Percentiles rank a stretch among this genome's conserved stretches.
These are phyloP conservation scores for Fusarium compactum DNA, from an alignment of 2,329 filamentous ascomycete species.

Conservation along the genomic window DNA sequence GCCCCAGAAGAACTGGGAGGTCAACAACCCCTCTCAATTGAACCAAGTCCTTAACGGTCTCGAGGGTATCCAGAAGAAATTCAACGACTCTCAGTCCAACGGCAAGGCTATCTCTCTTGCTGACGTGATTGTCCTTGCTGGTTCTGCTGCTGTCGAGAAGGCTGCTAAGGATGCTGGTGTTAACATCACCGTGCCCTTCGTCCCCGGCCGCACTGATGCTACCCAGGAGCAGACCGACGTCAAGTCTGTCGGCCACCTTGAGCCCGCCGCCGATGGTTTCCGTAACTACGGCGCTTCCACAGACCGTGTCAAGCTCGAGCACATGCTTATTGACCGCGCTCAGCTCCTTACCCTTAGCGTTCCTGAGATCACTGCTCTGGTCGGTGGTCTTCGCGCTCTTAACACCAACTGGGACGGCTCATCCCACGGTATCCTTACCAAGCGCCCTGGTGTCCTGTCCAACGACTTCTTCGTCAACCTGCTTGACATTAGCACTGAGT, in stretches of 20 bases:
- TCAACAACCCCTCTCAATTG: constrained; percentile 78
- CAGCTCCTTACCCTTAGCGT: constrained; percentile 77
- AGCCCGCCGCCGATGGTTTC: constrained; percentile 79
- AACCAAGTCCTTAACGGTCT: constrained; percentile 70
- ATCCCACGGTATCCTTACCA: constrained; percentile 74
- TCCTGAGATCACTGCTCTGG: constrained; percentile 76
- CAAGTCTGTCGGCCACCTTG: constrained; percentile 72
- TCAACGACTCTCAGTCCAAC: constrained; percentile 63
- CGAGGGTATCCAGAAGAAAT: constrained; percentile 73
- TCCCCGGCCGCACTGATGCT: constrained; percentile 78
- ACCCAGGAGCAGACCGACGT: constrained; percentile 78
- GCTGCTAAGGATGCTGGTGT: constrained; percentile 65
- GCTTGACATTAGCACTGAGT: constrained; percentile 74
- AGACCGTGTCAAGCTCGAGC: constrained; percentile 71
- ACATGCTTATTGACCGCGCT: constrained; percentile 78
- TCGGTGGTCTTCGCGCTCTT: constrained; percentile 78
- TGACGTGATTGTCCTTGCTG: constrained; percentile 82
- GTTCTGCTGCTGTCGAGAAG: constrained; percentile 77
- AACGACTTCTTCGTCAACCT: constrained; percentile 88
- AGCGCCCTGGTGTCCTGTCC: constrained; percentile 74
- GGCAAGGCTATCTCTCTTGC: constrained; percentile 81
- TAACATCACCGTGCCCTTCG: constrained; percentile 74
- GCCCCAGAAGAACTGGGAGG: constrained; percentile 78
- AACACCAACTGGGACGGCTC: constrained; percentile 80
- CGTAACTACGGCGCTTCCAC: constrained; percentile 79